Evolutionary conservation across 1,284 basidiomycete species (phyloP).

Genomic region (Cutaneotrichosporon dermatis): DNA sequence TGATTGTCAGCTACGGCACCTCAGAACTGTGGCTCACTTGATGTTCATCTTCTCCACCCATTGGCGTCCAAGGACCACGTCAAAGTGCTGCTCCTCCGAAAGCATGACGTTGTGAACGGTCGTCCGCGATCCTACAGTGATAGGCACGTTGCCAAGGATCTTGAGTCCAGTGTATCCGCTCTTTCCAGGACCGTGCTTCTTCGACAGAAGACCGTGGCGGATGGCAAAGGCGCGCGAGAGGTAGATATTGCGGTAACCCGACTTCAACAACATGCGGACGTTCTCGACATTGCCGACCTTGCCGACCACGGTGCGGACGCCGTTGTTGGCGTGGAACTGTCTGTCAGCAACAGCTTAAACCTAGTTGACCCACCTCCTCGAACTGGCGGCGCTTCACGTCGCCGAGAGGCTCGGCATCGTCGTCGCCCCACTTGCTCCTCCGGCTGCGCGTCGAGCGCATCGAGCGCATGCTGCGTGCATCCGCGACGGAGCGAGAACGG

Average conservation of each 20-base stretch:
- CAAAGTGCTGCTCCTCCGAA: slow-evolving; percentile 93
- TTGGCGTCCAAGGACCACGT: slow-evolving; percentile 86
- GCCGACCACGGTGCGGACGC: slow-evolving; percentile 87
- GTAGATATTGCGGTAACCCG: slow-evolving; percentile 92
- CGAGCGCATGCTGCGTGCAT: slow-evolving; percentile 17
- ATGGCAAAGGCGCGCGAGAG: slow-evolving; percentile 90
- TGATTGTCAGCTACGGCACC: slow-evolving; percentile 27
- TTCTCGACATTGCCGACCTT: slow-evolving; percentile 83
- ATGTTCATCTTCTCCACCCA: slow-evolving; percentile 91
- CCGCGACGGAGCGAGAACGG: slow-evolving; percentile 11
- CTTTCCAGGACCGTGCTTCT: slow-evolving; percentile 44
- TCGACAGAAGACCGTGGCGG: slow-evolving; percentile 81
- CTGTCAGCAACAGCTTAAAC: slow-evolving; percentile 8
- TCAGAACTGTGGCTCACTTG: slow-evolving; percentile 43
- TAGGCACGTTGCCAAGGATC: slow-evolving; percentile 69
- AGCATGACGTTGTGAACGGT: slow-evolving; percentile 57
- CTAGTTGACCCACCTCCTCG: slow-evolving; percentile 27
- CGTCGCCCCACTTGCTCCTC: slow-evolving; percentile 41
- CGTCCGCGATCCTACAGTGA: slow-evolving; percentile 53
- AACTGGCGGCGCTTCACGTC: slow-evolving; percentile 37
- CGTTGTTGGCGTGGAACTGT: slow-evolving; percentile 78
- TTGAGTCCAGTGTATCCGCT: slow-evolving; percentile 46
- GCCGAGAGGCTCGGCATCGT: slow-evolving; percentile 42
- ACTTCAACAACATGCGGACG: slow-evolving; percentile 87
- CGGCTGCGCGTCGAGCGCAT: slow-evolving; percentile 27